Conservation (phyloP, 768 basidiomycete species). For the Boletus reticulatus region DNA sequence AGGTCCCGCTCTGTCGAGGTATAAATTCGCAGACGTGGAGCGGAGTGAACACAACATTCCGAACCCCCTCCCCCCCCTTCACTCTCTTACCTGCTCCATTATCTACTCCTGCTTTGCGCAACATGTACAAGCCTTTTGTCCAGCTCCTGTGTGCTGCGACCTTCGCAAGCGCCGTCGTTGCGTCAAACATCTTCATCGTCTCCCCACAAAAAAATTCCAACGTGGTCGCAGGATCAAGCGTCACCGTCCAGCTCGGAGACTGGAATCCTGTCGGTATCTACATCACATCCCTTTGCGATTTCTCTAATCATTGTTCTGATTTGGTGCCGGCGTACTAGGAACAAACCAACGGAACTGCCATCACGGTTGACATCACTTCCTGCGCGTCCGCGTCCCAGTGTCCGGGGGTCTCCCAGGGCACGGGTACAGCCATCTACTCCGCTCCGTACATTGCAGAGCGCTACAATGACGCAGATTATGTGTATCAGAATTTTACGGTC, state of each 20-base stretch:
- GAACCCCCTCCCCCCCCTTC: no score
- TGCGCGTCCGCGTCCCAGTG: neutral
- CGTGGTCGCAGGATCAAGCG: constrained; percentile 34
- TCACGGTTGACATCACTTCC: constrained; percentile 1
- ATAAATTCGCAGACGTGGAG: no score
- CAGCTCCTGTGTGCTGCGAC: no score
- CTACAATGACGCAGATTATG: neutral
- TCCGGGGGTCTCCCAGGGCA: neutral
- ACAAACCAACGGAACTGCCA: neutral
- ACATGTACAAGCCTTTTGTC: no score
- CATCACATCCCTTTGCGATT: neutral
- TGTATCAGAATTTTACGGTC: neutral
- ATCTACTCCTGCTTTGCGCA: no score
- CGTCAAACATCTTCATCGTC: neutral
- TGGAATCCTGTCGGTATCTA: constrained; percentile 27
- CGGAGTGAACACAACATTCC: no score
- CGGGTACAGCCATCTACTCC: constrained; percentile 6
- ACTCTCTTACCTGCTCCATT: no score
- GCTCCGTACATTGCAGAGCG: neutral
- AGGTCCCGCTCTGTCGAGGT: no score
- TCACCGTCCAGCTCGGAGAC: constrained; percentile 40
- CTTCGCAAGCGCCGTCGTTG: no score
- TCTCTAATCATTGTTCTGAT: neutral
- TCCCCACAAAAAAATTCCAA: constrained; percentile 32
- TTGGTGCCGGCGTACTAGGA: neutral